Evolutionary conservation across 1,284 basidiomycete species (phyloP), one percentile per base, ranked within the genome.

Genomic region (Cryptococcus amylolentus): DNA sequence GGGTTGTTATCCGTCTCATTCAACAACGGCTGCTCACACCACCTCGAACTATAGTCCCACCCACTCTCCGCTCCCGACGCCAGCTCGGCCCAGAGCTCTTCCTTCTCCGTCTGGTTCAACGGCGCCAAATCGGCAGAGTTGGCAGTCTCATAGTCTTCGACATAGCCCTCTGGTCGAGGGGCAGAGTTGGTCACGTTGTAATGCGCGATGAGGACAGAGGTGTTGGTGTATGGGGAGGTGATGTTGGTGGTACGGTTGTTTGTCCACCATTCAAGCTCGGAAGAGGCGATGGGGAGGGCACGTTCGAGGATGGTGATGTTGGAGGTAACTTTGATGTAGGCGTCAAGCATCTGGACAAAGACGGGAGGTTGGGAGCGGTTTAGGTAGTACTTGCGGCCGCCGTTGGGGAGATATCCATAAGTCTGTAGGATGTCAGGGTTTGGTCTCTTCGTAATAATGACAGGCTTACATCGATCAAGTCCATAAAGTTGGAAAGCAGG

Each of bases 401-500:
- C 93, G 69, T 96, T 97, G 2, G 92, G 92, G 62, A 97, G 86
- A 78, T 95, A 97, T 0, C 92, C 92, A 55, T 75, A 75, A 2
- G 52, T 48, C 70, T 73, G 47, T 4, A 23, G 37, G 20, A 6
- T 23, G 9, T 37, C 46, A 56, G 42, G n/a, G 8, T 20, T 53
- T 14, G 45, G 44, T 35, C 27, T 14, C 13, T 38, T 27, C 14
- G 10, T 26, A 26, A 61, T 85, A 0, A 10, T 8, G 16, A 42
- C 20, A 42, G 41, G 82, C 69, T 56, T 41, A 75, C 75, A 39
- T 88, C 84, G 51, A 96, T 79, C 70, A 93, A 85, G 68, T 96
- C 91, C 90, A 95, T 92, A 69, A 96, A 93, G 78, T 95, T 94
- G 65, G 88, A 84, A 31, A 94, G 79, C 0, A 91, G 88, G 13